A percentile compares a stretch with the other conserved stretches of the same genome.
phyloP scores from a whole-genome alignment of 106 monocot species.

The Dendrobium huoshanense region DNA sequence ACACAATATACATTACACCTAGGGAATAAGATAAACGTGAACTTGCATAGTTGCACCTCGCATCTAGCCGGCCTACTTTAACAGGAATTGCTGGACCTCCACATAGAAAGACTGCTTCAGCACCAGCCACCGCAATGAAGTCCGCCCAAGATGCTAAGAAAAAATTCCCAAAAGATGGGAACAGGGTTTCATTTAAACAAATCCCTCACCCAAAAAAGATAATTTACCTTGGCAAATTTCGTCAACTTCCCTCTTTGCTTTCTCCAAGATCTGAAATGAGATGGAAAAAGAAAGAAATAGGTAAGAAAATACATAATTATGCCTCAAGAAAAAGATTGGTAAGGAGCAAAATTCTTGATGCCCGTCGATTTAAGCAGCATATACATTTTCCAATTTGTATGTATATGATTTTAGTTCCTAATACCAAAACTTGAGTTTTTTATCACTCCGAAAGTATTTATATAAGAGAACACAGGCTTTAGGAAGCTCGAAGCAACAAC shows the following conservation, averaged over 20 bases:
- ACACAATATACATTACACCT: background rate
- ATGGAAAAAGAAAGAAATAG: background rate
- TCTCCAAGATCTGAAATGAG: conserved; percentile 50
- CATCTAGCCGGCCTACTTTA: conserved; percentile 62
- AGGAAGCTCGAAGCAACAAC: conserved; percentile 14
- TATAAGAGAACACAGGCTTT: background rate
- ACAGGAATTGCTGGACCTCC: conserved; percentile 83
- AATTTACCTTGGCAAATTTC: conserved; percentile 45
- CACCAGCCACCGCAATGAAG: conserved; percentile 82
- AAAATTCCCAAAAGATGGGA: conserved; percentile 3
- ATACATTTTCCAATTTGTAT: background rate
- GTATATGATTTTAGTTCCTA: background rate
- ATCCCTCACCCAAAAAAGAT: background rate
- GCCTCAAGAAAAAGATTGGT: background rate
- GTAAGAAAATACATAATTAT: background rate
- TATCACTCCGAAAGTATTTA: background rate
- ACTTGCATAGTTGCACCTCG: conserved; percentile 33
- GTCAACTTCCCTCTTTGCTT: conserved; percentile 67
- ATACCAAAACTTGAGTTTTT: background rate
- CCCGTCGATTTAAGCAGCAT: background rate
- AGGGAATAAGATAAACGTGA: background rate
- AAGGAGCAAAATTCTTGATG: background rate
- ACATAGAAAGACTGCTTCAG: conserved; percentile 79
- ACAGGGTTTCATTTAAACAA: background rate
- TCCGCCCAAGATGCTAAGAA: conserved; percentile 96